Percentiles rank a stretch among this genome's conserved stretches.
Conservation (phyloP, 352 stramenopile species). For the Globisporangium paddicum region DNA sequence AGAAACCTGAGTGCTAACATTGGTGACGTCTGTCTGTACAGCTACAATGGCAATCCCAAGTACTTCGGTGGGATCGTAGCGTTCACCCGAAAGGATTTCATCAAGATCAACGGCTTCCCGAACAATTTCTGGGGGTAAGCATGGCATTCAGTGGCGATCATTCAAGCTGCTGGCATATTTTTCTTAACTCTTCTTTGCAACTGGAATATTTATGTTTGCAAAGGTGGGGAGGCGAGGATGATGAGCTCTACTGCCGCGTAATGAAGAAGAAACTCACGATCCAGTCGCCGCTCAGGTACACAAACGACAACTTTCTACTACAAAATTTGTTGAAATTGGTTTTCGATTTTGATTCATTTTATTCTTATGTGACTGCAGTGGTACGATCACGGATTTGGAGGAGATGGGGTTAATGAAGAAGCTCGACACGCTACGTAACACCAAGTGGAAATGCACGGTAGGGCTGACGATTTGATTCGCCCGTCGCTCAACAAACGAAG, state of each 20-base stretch:
- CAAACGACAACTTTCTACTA: background rate
- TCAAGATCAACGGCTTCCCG: slow-evolving; percentile 93
- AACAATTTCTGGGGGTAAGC: slow-evolving; percentile 91
- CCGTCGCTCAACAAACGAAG: too few relatives aligned
- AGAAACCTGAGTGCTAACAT: background rate
- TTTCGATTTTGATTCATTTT: background rate
- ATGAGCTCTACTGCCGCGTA: slow-evolving; percentile 53
- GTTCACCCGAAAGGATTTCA: slow-evolving; percentile 88
- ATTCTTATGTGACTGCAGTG: slow-evolving; percentile 19
- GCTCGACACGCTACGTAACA: slow-evolving; percentile 27
- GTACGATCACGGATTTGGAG: slow-evolving; percentile 44
- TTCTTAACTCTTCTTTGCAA: too few relatives aligned
- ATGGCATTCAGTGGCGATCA: background rate
- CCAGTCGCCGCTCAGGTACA: slow-evolving; percentile 28
- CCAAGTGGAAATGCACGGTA: slow-evolving; percentile 48
- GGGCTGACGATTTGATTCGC: background rate
- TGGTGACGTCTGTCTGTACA: background rate
- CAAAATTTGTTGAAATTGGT: background rate
- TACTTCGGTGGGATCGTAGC: slow-evolving; percentile 93
- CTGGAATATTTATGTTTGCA: background rate
- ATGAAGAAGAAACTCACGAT: slow-evolving; percentile 41
- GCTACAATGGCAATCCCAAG: slow-evolving; percentile 91
- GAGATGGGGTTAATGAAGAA: slow-evolving; percentile 38
- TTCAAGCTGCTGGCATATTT: too few relatives aligned
- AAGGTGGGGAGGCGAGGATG: slow-evolving; percentile 48